Conservation (phyloP, 192 early-diverging fungal genomes). For the Gigaspora rosea region DNA sequence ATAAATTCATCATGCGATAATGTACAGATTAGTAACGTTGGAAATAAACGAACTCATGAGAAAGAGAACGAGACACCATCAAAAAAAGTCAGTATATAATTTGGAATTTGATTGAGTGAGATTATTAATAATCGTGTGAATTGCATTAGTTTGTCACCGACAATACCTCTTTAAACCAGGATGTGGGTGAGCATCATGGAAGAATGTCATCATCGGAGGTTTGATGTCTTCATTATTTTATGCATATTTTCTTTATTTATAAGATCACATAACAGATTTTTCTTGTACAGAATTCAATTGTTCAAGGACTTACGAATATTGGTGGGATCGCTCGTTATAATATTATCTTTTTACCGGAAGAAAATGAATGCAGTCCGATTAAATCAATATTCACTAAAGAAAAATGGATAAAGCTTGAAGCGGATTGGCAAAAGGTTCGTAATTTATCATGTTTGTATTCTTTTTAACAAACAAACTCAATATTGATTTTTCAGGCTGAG, state of each 20-base stretch:
- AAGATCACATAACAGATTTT: background rate
- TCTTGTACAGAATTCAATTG: background rate
- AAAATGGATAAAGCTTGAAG: conserved; percentile 18
- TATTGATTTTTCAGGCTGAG: conserved; percentile 12
- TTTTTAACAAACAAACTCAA: conserved; percentile 13
- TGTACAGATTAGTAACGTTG: conserved; percentile 9
- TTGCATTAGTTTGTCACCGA: background rate
- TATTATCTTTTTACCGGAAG: background rate
- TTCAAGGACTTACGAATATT: background rate
- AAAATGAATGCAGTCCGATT: conserved; percentile 8
- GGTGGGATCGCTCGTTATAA: background rate
- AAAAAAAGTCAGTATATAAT: conserved; percentile 13
- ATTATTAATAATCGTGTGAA: conserved; percentile 19
- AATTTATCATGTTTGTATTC: background rate
- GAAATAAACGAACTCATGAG: conserved; percentile 10
- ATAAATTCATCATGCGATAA: conserved; percentile 8
- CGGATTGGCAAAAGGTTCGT: conserved; percentile 9
- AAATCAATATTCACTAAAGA: background rate
- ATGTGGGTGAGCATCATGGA: conserved; percentile 1
- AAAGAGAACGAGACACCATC: conserved; percentile 18
- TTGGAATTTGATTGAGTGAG: conserved; percentile 14
- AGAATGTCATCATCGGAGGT: background rate
- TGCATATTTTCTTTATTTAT: background rate
- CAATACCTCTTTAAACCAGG: background rate
- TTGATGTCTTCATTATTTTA: background rate